Conservation (phyloP, 352 stramenopile genomes). For the Pythium phragmitis region DNA sequence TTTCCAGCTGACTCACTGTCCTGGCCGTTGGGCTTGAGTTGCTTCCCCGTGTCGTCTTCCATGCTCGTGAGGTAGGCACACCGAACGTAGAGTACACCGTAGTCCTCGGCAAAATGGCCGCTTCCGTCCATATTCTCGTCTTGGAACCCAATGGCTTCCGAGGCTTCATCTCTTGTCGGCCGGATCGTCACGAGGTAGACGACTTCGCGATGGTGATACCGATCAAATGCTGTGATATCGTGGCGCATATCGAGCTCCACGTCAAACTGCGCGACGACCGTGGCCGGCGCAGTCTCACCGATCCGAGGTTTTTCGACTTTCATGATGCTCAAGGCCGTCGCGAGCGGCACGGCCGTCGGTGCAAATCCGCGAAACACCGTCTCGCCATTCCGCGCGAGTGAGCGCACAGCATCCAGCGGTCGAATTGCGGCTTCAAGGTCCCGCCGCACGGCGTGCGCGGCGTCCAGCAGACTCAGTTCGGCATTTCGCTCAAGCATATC, state of each 20-base stretch:
- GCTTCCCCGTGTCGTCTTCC: conserved; percentile 68
- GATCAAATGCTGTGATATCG: conserved; percentile 79
- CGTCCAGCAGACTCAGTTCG: conserved; percentile 90
- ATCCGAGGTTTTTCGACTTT: conserved; percentile 89
- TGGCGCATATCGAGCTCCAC: conserved; percentile 78
- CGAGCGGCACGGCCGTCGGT: conserved; percentile 38
- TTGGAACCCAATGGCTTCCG: conserved; percentile 56
- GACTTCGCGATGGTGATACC: conserved; percentile 90
- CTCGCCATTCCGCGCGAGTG: conserved; percentile 36
- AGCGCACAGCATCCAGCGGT: conserved; percentile 50
- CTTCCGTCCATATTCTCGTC: conserved; percentile 32
- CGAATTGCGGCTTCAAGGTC: conserved; percentile 89
- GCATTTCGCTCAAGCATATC: conserved; percentile 95
- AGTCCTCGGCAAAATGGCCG: conserved; percentile 76
- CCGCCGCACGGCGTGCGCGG: conserved; percentile 75
- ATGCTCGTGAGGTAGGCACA: conserved; percentile 81
- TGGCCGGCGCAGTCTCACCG: conserved; percentile 79
- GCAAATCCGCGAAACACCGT: conserved; percentile 66
- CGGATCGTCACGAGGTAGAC: conserved; percentile 92
- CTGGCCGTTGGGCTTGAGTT: conserved; percentile 9
- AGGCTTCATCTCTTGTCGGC: conserved; percentile 59
- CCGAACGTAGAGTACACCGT: conserved; percentile 84
- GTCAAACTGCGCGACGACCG: conserved; percentile 85
- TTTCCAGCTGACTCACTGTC: conserved; percentile 24
- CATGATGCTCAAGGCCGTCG: conserved; percentile 52